Evolutionary conservation across 768 basidiomycete species (phyloP).

Genomic region (Plicaturopsis crispa): DNA sequence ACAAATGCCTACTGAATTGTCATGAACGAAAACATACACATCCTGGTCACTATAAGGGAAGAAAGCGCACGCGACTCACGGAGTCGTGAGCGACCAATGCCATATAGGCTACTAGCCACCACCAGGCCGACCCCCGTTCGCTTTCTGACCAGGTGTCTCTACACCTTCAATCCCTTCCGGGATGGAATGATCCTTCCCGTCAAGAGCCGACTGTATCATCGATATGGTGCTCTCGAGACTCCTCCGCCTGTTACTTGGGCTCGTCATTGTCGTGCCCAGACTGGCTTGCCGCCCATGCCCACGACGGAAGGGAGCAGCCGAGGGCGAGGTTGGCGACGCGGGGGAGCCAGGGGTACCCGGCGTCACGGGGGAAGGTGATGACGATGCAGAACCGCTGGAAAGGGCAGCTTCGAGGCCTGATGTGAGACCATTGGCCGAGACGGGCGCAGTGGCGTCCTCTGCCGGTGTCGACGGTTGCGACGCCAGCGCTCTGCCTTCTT

Average conservation of each 20-base stretch:
- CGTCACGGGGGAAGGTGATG: constrained; percentile 7
- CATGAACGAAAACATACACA: no score
- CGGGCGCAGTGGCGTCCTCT: constrained; percentile 35
- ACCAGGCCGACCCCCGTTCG: no score
- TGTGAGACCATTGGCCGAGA: constrained; percentile 37
- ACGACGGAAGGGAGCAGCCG: constrained; percentile 49
- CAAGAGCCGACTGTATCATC: constrained; percentile 88
- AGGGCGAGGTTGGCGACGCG: constrained; percentile 36
- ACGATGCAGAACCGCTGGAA: constrained; percentile 14
- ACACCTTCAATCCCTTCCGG: no score
- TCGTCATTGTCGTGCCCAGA: constrained; percentile 92
- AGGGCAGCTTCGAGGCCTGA: constrained; percentile 36
- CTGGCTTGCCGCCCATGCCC: constrained; percentile 75
- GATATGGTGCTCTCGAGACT: constrained; percentile 94
- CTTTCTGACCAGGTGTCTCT: no score
- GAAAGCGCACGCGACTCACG: no score
- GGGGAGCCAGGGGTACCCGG: constrained; percentile 17
- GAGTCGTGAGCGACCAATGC: no score
- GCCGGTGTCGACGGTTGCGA: constrained; percentile 47
- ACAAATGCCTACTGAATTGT: no score
- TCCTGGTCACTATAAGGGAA: no score
- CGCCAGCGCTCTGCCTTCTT: constrained; percentile 62
- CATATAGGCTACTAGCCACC: no score
- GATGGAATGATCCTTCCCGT: constrained; percentile 61
- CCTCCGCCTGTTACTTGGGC: constrained; percentile 85